A percentile compares a stretch with the other conserved stretches of the same genome.
These are phyloP conservation scores for Neonectria coccinea DNA, from an alignment of 2,329 filamentous ascomycete species.

Conservation along the genomic window DNA sequence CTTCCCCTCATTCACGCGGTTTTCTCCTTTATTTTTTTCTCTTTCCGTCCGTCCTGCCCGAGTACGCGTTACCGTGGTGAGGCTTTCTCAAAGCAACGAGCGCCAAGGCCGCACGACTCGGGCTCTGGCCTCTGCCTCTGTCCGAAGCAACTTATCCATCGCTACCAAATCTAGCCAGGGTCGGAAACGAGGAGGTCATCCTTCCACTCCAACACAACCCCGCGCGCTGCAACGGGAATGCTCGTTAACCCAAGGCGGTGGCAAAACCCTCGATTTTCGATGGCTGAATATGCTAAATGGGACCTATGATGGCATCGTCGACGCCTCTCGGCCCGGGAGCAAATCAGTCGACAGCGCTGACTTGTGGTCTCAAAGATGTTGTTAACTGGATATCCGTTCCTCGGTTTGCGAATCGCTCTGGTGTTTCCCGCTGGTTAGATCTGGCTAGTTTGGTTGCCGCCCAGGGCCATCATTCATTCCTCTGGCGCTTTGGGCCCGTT, in stretches of 20 bases:
- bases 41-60: slow-evolving; percentile 28
- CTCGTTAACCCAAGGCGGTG: slow-evolving; percentile 2
- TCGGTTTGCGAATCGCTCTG: slow-evolving; percentile 4
- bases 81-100: slow-evolving; percentile 13
- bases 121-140: slow-evolving; percentile 34
- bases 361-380: slow-evolving; percentile 12
- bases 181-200: slow-evolving; percentile 21
- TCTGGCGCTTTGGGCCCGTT: slow-evolving; percentile 5
- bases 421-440: slow-evolving; percentile 2
- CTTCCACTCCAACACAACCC: slow-evolving; percentile 19
- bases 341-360: slow-evolving; percentile 17
- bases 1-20: slow-evolving; percentile 31
- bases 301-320: slow-evolving; percentile 12
- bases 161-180: slow-evolving; percentile 23
- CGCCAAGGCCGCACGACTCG: slow-evolving; percentile 21
- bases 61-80: slow-evolving; percentile 34
- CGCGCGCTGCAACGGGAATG: slow-evolving; percentile 6
- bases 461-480: slow-evolving; percentile 13
- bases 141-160: slow-evolving; percentile 10
- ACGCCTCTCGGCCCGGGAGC: slow-evolving; percentile 5
- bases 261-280: background rate
- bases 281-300: background rate
- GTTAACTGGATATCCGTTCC: slow-evolving; percentile 14
- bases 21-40: slow-evolving; percentile 23
- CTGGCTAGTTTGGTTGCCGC: slow-evolving; percentile 1